Evolutionary conservation across 441 rosid genomes (phyloP).

Genomic region (Omphalea diandra): DNA sequence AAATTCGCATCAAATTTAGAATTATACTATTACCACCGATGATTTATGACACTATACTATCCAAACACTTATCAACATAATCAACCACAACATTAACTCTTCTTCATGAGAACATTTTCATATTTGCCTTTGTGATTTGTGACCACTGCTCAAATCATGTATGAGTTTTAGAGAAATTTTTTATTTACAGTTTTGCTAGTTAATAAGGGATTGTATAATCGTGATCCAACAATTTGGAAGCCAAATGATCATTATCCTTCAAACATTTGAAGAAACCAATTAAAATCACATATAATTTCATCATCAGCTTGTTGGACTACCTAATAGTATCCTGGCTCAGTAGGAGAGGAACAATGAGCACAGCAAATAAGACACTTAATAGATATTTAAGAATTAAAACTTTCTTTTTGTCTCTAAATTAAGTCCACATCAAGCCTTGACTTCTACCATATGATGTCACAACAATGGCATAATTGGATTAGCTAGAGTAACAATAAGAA

Average conservation of each 20-base stretch:
- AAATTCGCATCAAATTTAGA: neutral
- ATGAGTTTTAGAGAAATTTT: neutral
- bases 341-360: neutral
- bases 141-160: neutral
- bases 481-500: neutral
- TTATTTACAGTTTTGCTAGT: neutral
- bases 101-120: neutral
- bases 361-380: neutral
- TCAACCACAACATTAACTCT: neutral
- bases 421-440: neutral
- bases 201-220: neutral
- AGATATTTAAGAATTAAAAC: neutral
- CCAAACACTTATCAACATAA: too few species aligned
- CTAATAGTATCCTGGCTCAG: neutral
- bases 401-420: neutral
- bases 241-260: neutral
- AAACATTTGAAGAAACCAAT: neutral
- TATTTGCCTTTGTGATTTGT: neutral
- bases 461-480: neutral
- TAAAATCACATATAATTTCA: neutral
- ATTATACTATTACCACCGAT: neutral
- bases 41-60: neutral
- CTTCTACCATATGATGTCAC: neutral
- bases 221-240: neutral
- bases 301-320: constrained; percentile 4